phyloP scores from a whole-genome alignment of 257 asterid species.

The Eustoma russellianum region DNA sequence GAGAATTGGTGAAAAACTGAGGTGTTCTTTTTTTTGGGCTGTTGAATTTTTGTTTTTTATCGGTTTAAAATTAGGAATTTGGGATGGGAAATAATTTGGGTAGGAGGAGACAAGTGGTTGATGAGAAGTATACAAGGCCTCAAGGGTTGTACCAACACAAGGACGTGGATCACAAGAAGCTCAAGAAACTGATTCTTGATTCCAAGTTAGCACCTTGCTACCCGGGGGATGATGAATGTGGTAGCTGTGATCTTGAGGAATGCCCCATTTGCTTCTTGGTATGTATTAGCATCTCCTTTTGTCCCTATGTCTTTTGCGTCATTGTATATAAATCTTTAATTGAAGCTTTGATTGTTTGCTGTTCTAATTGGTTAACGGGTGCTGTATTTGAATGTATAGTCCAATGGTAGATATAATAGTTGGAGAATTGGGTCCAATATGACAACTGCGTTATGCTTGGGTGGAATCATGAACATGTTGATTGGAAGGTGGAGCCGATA shows the following conservation, averaged over 20 bases:
- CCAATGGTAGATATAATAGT: no score
- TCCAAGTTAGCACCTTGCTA: conserved; percentile 97
- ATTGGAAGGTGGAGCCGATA: no score
- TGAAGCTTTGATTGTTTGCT: no score
- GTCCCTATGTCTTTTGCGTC: background rate
- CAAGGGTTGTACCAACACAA: conserved; percentile 94
- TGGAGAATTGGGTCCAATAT: no score
- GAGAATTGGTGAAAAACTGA: conserved; percentile 16
- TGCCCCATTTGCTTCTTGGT: conserved; percentile 99
- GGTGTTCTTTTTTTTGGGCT: conserved; percentile 3
- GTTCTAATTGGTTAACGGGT: no score
- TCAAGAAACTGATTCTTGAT: conserved; percentile 80
- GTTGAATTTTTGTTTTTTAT: conserved; percentile 18
- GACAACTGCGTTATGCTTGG: no score
- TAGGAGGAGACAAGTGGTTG: conserved; percentile 89
- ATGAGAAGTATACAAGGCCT: conserved; percentile 98
- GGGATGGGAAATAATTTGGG: conserved; percentile 97
- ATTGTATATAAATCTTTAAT: background rate
- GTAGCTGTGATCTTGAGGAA: conserved; percentile 71
- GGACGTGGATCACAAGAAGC: conserved; percentile 98
- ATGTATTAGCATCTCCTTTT: conserved; percentile 11
- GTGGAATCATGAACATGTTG: no score
- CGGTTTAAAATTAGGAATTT: background rate
- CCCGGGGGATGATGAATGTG: conserved; percentile 90
- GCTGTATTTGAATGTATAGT: no score